Evolutionary conservation across 257 asterid species (phyloP), one percentile per base, ranked within the genome.

Genomic region (Salvia miltiorrhiza): DNA sequence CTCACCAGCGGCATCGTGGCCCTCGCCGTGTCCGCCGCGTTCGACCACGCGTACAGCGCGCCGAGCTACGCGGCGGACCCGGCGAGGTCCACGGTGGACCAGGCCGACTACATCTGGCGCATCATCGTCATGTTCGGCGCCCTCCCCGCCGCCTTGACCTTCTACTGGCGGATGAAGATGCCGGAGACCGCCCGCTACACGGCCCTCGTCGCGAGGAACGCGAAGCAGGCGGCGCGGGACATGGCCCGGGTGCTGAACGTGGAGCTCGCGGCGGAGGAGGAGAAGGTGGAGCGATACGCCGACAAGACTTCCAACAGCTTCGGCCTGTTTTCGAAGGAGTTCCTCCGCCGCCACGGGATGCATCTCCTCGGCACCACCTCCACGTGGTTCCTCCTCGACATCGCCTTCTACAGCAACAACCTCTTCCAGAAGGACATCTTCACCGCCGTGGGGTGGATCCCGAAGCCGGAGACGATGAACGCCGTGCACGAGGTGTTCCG

Each of bases 91-190:
- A 73, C 82, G 0, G 74, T 73, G 11, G 12, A 9, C 75, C 78
- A 83, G 13, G 82, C 88, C 11, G 86, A 83, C 24, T 76, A 28
- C 5, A 73, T 53, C 0, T 83, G 86, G 88, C 81, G 86, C 3
- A 37, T 81, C 2, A 76, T 84, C 1, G 6, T 84, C 2, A 84
- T 84, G 86, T 81, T 84, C 32, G 88, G 88, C 4, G 86, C 88
- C 2, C 23, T 81, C 26, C 88, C 88, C 0, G 88, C 86, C 0
- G 79, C 81, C 28, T 49, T 78, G 2, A 84, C 88, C 0, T 84
- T 73, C 66, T 81, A 84, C 19, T 84, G 88, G 88, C 86, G 86
- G 1, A 84, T 81, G 86, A 84, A 81, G 68, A 81, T 84, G 88
- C 88, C 88, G 0, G 88, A 84, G 47, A 84, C 88, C 1, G 84